Base-by-base conservation (phyloP, 176 grass and related monocot genomes). In the Hyparrhenia diplandra region DNA sequence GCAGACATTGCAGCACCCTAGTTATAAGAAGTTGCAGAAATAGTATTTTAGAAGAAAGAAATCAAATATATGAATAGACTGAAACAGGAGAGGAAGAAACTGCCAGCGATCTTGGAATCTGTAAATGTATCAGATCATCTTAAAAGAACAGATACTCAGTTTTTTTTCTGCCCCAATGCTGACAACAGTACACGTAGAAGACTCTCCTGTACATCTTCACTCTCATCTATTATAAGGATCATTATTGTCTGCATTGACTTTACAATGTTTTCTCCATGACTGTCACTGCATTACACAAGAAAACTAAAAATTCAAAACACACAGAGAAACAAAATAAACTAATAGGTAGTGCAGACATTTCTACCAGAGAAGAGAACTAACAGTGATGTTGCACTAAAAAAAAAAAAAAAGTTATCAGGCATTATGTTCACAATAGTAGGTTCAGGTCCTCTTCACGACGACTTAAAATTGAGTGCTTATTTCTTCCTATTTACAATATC, bases 231-330 rank as follows among this genome's bases (percentile, higher is more conserved):
- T 88, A 96, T 99, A 47, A 96, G 93, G 21, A 83, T 76, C 93
- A 99, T 96, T 73, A 96, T 96, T 81, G 88, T 94, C 89, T 99
- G 89, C 93, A 96, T 99, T 78, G 93, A 84, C 14, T 85, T 91
- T 58, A 96, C 57, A 80, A 96, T 77, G 77, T 84, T 96, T 87
- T 89, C 59, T n/a, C 88, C 89, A 74, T 99, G 93, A 77, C 74
- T 84, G 60, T 90, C 93, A 80, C 97, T 99, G 90, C 85, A 89
- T 64, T 49, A 81, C 46, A 87, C 37, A 83, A 87, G 80, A 80
- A 67, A 59, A 72, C 25, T 49, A 16, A 21, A 69, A 34, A 28
- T 10, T 75, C 47, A 86, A 80, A n/a, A 86, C 51, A 72, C 40
- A 83, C 66, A 39, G 20, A 68, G 75, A 82, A 24, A 85, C 75